Evolutionary conservation across 805 yeast species (phyloP), one percentile per base, ranked within the genome.

Genomic region (Candida sonorensis): DNA sequence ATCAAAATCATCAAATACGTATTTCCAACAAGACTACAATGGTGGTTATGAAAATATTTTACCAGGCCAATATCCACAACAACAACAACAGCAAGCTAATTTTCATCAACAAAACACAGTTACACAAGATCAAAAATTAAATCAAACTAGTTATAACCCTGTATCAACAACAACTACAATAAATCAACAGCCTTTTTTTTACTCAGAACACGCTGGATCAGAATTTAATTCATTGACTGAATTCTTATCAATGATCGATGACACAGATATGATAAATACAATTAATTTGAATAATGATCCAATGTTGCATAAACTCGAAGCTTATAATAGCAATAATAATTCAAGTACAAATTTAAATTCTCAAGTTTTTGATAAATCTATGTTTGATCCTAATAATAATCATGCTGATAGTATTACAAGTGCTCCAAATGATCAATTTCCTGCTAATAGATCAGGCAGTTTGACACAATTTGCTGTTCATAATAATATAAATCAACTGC

Each of bases 171-270:
- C 55, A 9, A 35, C 51, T 0, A 34, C 56, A 4, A 40, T 59
- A n/a, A 59, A 70, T 44, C 84, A 77, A 37, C 83, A 77, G 41
- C 92, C 94, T 0, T 74, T 81, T 36, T 87, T 87, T 60, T 81
- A 76, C 41, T 82, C 95, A 0, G 95, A 87, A 48, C 94, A 87
- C 52, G 94, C 92, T 0, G 95, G 95, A 2, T 79, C 92, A 14
- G 97, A 88, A 58, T 87, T 88, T 51, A 77, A 86, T 40, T 86
- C 95, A 1, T 64, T 88, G 44, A 86, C 86, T 37, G 96, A 88
- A 51, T 88, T 88, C 48, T 61, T 88, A 32, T 77, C 88, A 2
- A 84, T 88, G 84, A 73, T 88, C 28, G 96, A 88, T 47, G 95
- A 87, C 50, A 83, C 88, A 0, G 83, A 77, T 32, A 60, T 78